Evolutionary conservation across 257 asterid species (phyloP).

Genomic region (Scutellaria barbata): DNA sequence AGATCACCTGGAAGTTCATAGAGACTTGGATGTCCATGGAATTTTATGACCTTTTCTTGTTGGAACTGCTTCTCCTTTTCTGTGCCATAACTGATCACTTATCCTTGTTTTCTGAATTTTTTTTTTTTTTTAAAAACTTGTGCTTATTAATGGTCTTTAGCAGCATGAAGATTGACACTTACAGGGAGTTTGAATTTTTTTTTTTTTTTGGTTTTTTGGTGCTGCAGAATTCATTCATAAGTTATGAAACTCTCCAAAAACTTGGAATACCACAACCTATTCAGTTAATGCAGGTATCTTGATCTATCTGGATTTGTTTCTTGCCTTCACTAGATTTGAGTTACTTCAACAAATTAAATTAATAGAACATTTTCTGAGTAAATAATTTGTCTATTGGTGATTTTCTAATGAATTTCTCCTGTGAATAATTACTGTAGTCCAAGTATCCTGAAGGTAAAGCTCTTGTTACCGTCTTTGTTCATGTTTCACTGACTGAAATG

Average conservation of each 20-base stretch:
- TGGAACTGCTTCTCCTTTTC: not conserved
- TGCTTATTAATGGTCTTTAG: constrained; percentile 15
- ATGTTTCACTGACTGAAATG: constrained; percentile 83
- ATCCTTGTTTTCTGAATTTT: constrained; percentile 13
- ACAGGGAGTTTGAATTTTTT: constrained; percentile 7
- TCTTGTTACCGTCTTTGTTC: constrained; percentile 74
- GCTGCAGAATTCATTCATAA: constrained; percentile 79
- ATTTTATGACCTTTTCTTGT: not conserved
- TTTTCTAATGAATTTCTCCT: constrained; percentile 36
- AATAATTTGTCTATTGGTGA: constrained; percentile 23
- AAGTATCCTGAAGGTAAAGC: constrained; percentile 94
- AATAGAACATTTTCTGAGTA: not conserved
- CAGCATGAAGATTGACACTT: constrained; percentile 15
- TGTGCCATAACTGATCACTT: not conserved
- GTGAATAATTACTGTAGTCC: constrained; percentile 58
- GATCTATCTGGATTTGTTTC: constrained; percentile 26
- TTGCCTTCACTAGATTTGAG: constrained; percentile 19
- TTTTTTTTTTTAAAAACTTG: constrained; percentile 6
- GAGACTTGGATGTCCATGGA: constrained; percentile 1
- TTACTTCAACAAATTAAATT: constrained; percentile 21
- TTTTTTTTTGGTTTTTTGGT: constrained; percentile 34
- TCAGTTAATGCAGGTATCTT: constrained; percentile 87
- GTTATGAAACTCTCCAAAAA: constrained; percentile 78
- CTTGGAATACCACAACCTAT: constrained; percentile 94
- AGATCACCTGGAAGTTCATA: not conserved